Evolutionary conservation across 768 basidiomycete species (phyloP), one percentile per base, ranked within the genome.

Genomic region (Podaxis carcinomalis): DNA sequence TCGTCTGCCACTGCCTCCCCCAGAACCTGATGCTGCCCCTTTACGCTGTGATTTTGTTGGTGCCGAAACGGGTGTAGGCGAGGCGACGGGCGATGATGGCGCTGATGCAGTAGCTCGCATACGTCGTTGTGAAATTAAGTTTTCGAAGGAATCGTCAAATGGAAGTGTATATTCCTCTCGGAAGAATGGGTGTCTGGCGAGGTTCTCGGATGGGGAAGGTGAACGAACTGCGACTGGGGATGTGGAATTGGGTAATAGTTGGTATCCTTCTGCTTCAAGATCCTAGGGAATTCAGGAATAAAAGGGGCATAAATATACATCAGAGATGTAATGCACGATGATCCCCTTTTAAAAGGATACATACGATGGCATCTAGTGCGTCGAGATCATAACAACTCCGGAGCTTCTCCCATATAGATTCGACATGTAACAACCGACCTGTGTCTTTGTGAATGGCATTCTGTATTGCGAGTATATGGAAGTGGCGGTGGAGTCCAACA

Each of bases 401-500:
- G 50, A 93, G 74, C 73, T 95, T 95, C 61, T 78, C 73, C 92
- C 92, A 94, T 40, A 95, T 80, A 35, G 80, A 83, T 23, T 88
- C 83, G 5, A 85, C 70, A 37, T 81, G 72, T 42, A 94, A 79
- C 61, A 77, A 62, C 10, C 77, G 80, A 51, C 85, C 86, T 0
- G 90, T 91, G 67, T 92, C 88, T 68, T 84, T 84, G 67, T 80
- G 75, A 62, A 95, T 91, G 50, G 82, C 77, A 66, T 83, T 86
- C 60, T 86, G 85, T 52, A 95, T 88, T 61, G 84, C 81, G 59
- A 95, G 77, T 70, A 90, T 77, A 68, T 93, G 89, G 74, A 93
- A 93, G 74, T 92, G 84, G 28, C 86, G 86, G 72, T 94, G 88
- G 35, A 89, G 85, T 47, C 93, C 93, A 57, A 94, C 84, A 0